A percentile compares a stretch with the other conserved stretches of the same genome.
Conservation (phyloP, 1,284 basidiomycete genomes). For the Ceratobasidium sp. region DNA sequence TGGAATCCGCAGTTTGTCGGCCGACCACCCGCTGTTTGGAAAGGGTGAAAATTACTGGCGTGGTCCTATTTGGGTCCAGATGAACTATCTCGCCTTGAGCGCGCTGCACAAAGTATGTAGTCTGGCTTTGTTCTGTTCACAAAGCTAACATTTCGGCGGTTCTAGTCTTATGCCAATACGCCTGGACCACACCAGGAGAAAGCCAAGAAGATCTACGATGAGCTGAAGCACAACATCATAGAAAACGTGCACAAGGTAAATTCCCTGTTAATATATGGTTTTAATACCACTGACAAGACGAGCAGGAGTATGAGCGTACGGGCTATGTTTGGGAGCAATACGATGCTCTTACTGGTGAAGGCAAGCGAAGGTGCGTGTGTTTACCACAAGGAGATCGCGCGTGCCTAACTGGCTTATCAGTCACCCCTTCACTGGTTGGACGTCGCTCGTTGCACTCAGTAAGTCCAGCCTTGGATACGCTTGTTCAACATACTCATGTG, state of each 20-base stretch:
- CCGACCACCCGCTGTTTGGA: conserved; percentile 84
- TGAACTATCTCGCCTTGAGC: conserved; percentile 88
- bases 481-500: conserved; percentile 41
- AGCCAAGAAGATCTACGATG: conserved; percentile 78
- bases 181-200: conserved; percentile 80
- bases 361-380: conserved; percentile 71
- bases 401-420: conserved; percentile 56
- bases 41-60: conserved; percentile 95
- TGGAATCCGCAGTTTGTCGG: conserved; percentile 86
- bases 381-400: background rate
- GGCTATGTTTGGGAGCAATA: conserved; percentile 98
- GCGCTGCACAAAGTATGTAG: conserved; percentile 72
- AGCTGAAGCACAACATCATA: conserved; percentile 81
- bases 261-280: background rate
- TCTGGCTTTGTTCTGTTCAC: background rate
- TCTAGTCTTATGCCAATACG: conserved; percentile 76
- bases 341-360: conserved; percentile 80
- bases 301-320: conserved; percentile 85
- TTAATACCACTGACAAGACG: conserved; percentile 30
- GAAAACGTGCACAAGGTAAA: conserved; percentile 83
- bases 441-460: conserved; percentile 81
- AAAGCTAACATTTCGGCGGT: background rate
- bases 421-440: conserved; percentile 94
- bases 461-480: conserved; percentile 51
- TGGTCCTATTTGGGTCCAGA: conserved; percentile 94